Base-by-base conservation (phyloP, 192 early-diverging fungal species). In the Podochytrium sp. region DNA sequence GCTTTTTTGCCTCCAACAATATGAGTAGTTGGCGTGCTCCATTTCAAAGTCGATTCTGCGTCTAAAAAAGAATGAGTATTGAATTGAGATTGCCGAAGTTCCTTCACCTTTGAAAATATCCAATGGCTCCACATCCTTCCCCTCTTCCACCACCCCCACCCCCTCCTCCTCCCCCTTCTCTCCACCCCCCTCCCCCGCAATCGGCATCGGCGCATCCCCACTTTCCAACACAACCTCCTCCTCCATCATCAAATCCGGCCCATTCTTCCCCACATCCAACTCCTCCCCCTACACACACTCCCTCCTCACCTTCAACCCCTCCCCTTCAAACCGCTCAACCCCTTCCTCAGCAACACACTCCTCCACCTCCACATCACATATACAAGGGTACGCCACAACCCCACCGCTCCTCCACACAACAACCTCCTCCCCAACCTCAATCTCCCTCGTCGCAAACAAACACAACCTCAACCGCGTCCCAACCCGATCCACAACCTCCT, bases 351-450 rank as follows among this genome's bases (percentile, higher is more conserved):
- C 72, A 3, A 74, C 35, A 32, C 80, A 81, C 25, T 29, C 68
- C 27, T 52, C 70, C 20, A 30, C 41, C 27, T 82, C 65, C n/a
- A 5, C 40, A 35, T 71, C 43, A 53, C 80, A 81, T 1, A 73
- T 41, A 63, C 80, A 81, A 23, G 80, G 80, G 47, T 71, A 81
- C 35, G 42, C 67, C 0, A 81, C 23, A 23, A 60, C 70, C 3
- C 53, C 76, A 14, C 41, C 42, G 12, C 29, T 32, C 33, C 63
- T 41, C 63, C 63, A 65, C 10, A 82, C 29, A 7, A 84, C 72
- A 30, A 84, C 68, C 60, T 84, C 83, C 39, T 76, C 74, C 0
- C 70, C 65, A n/a, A 57, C 43, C 20, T 25, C 2, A 33, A 84
- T 73, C 0, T 29, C 52, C 29, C 69, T 35, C 16, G 73, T 80